Conservation (phyloP, 2,329 filamentous ascomycete genomes). For the Diaporthe nobilis region DNA sequence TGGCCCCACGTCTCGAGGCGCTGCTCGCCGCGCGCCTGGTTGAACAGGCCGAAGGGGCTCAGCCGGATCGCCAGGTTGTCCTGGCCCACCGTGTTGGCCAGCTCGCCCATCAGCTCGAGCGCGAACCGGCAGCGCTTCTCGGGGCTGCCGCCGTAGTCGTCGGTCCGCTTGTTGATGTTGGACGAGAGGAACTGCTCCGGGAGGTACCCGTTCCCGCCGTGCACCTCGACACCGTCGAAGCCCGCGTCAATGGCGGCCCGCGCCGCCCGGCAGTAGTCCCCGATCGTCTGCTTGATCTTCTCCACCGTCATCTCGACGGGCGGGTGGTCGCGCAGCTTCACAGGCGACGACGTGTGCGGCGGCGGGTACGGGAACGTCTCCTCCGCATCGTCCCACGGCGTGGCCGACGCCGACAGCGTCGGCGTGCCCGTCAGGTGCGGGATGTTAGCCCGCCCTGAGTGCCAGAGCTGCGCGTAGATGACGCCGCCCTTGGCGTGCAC, state of each 20-base stretch:
- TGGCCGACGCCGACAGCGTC: slow-evolving; percentile 32
- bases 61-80: slow-evolving; percentile 66
- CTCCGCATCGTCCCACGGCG: slow-evolving; percentile 34
- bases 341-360: slow-evolving; percentile 23
- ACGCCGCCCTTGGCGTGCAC: slow-evolving; percentile 71
- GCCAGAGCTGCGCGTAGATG: slow-evolving; percentile 74
- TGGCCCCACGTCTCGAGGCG: slow-evolving; percentile 71
- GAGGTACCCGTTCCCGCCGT: slow-evolving; percentile 56
- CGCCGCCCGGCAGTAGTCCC: slow-evolving; percentile 49
- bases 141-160: slow-evolving; percentile 67
- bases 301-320: slow-evolving; percentile 52
- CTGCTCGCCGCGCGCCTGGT: slow-evolving; percentile 62
- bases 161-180: slow-evolving; percentile 66
- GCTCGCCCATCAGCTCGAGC: slow-evolving; percentile 66
- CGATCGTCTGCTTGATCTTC: slow-evolving; percentile 55
- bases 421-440: slow-evolving; percentile 37
- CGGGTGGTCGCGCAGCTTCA: slow-evolving; percentile 37
- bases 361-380: slow-evolving; percentile 34
- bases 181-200: slow-evolving; percentile 70
- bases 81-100: slow-evolving; percentile 64
- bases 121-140: slow-evolving; percentile 68
- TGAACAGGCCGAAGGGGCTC: slow-evolving; percentile 68
- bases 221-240: slow-evolving; percentile 61
- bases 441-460: slow-evolving; percentile 62
- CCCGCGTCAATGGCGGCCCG: slow-evolving; percentile 66